These are phyloP conservation scores for Pythium guiyangense DNA, from an alignment of 352 stramenopile species.

Conservation along the genomic window DNA sequence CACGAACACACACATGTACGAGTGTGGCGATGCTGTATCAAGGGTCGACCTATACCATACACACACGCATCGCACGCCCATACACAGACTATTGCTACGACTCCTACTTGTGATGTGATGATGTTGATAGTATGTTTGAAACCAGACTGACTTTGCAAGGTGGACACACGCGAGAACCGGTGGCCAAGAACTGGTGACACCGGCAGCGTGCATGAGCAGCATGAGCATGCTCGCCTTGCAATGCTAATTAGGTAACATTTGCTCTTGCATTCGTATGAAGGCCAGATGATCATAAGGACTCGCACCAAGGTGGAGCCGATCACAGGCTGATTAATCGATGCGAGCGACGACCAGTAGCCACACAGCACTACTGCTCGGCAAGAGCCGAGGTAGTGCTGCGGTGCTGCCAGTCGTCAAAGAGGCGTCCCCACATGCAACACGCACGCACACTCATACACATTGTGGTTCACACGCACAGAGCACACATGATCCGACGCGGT, in stretches of 20 bases:
- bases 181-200: constrained; percentile 81
- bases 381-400: too few species aligned
- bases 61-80: too few species aligned
- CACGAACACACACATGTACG: too few species aligned
- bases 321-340: constrained; percentile 91
- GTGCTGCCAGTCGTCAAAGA: not conserved
- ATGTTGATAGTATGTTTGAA: constrained; percentile 53
- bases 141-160: constrained; percentile 81
- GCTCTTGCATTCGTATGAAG: constrained; percentile 88
- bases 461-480: constrained; percentile 2
- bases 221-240: constrained; percentile 35
- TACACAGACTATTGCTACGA: not conserved
- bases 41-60: too few species aligned
- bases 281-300: constrained; percentile 71
- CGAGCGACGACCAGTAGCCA: constrained; percentile 14
- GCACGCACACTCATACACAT: constrained; percentile 11
- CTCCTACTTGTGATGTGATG: too few species aligned
- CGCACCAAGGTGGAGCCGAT: constrained; percentile 26
- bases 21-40: too few species aligned
- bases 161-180: constrained; percentile 57
- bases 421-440: constrained; percentile 10
- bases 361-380: too few species aligned
- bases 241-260: constrained; percentile 87
- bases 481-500: too few species aligned
- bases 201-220: constrained; percentile 37